Base-by-base conservation (phyloP, 129 eudicot species). In the Ambrosia trifida region DNA sequence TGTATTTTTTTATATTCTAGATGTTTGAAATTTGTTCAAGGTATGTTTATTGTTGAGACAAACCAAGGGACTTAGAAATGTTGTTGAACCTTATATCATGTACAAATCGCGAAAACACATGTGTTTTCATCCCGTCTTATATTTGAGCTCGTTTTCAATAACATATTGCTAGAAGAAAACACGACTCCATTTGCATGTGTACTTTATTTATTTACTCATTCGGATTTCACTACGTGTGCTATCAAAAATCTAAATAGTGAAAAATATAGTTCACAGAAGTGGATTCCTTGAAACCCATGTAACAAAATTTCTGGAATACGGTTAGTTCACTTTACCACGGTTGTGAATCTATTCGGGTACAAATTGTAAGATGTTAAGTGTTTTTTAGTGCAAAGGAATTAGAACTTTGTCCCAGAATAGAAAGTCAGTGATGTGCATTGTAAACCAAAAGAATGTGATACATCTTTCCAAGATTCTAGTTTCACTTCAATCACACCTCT, bases 311-410 rank as follows among this genome's bases (percentile, higher is more conserved):
- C 67, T 60, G 73, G 98, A 83, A 92, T 89, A 73, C 72, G 96
- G 81, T 89, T 92, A 91, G 71, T 36, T 36, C 43, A 36, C 43
- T 81, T 89, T 83, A 72, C 79, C 75, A 74, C 58, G 41, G 51
- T 38, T 70, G 79, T 78, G 96, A 86, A 88, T 86, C 87, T 84
- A 86, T 91, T 83, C 91, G 63, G 56, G 79, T 82, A 80, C 88
- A 77, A 43, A 76, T 74, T 78, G 86, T 78, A 81, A 84, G 96
- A 91, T 79, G 79, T 89, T 61, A 71, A 36, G 9, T 36, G 69
- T 79, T 81, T 24, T 81, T 73, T 69, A 80, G 74, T 69, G 68
- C 79, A 73, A 72, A 82, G 82, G 77, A 81, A 78, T 78, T 76
- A 50, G 19, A 36, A 36, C 43, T 36, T 36, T 36, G 9, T 36